Conservation (phyloP, 345 rosid species). For the Noccaea bulbosa region DNA sequence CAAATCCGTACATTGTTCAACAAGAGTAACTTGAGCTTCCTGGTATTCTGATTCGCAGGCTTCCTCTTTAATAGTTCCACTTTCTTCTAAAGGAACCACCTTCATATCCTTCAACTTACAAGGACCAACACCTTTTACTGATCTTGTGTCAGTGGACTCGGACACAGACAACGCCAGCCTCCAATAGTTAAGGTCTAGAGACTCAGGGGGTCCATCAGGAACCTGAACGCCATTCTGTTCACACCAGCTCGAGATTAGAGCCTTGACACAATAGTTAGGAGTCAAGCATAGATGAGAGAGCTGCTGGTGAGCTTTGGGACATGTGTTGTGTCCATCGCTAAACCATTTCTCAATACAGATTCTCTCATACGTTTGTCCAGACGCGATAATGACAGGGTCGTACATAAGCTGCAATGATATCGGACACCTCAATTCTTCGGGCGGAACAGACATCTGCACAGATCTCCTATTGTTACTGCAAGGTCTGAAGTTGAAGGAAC, state of each 20-base stretch:
- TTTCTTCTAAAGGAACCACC: constrained; percentile 78
- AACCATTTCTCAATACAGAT: constrained; percentile 96
- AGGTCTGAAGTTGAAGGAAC: constrained; percentile 82
- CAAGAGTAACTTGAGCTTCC: constrained; percentile 51
- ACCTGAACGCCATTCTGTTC: constrained; percentile 81
- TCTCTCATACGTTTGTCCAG: constrained; percentile 96
- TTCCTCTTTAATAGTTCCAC: constrained; percentile 61
- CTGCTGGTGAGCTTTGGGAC: constrained; percentile 91
- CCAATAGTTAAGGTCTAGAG: constrained; percentile 92
- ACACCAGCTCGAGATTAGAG: constrained; percentile 91
- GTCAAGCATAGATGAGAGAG: constrained; percentile 84
- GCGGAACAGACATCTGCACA: constrained; percentile 72
- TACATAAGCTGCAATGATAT: constrained; percentile 96
- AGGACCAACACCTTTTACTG: constrained; percentile 49
- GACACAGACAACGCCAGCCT: constrained; percentile 76
- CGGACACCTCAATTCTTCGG: constrained; percentile 96
- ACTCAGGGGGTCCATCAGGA: constrained; percentile 84
- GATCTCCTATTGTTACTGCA: constrained; percentile 61
- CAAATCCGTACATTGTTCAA: constrained; percentile 52
- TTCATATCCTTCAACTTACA: constrained; percentile 63
- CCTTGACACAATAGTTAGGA: constrained; percentile 93
- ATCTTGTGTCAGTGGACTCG: constrained; percentile 62
- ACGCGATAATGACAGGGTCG: constrained; percentile 94
- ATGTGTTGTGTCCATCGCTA: constrained; percentile 85
- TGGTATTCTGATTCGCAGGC: constrained; percentile 45